These are phyloP conservation scores for Acanthamoeba triangularis DNA, from an alignment of 208 protist genomes.

Conservation along the genomic window DNA sequence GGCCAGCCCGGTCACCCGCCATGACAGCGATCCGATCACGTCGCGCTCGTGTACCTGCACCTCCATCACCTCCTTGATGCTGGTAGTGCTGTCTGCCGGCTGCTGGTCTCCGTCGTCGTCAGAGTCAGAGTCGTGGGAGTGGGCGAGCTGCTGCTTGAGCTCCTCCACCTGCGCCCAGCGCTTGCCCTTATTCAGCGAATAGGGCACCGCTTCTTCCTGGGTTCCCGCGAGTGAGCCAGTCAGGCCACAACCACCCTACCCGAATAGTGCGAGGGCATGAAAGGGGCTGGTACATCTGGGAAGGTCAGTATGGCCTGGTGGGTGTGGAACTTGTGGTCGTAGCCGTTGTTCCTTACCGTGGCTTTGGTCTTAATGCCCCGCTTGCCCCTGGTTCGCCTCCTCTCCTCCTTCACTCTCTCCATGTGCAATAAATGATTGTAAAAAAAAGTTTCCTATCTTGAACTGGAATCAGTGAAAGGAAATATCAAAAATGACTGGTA, in stretches of 20 bases:
- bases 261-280: not conserved
- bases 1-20: not conserved
- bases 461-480: too few species aligned
- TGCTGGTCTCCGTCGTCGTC: not conserved
- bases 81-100: not conserved
- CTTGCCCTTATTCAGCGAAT: slow-evolving; percentile 67
- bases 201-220: slow-evolving; percentile 40
- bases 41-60: slow-evolving; percentile 3
- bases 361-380: not conserved
- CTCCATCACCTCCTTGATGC: slow-evolving; percentile 50
- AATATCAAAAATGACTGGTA: too few species aligned
- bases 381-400: not conserved
- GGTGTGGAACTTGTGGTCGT: slow-evolving; percentile 21
- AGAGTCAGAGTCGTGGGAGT: not conserved
- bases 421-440: too few species aligned
- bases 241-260: too few species aligned
- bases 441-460: too few species aligned
- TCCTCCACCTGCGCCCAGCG: slow-evolving; percentile 55
- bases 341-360: slow-evolving; percentile 39
- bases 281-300: not conserved
- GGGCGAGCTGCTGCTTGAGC: slow-evolving; percentile 25
- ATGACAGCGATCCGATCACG: not conserved
- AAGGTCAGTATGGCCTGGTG: slow-evolving; percentile 1
- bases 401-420: too few species aligned
- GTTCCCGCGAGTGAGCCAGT: too few species aligned